Evolutionary conservation across 352 stramenopile genomes (phyloP).

Genomic region (Globisporangium megalacanthum): DNA sequence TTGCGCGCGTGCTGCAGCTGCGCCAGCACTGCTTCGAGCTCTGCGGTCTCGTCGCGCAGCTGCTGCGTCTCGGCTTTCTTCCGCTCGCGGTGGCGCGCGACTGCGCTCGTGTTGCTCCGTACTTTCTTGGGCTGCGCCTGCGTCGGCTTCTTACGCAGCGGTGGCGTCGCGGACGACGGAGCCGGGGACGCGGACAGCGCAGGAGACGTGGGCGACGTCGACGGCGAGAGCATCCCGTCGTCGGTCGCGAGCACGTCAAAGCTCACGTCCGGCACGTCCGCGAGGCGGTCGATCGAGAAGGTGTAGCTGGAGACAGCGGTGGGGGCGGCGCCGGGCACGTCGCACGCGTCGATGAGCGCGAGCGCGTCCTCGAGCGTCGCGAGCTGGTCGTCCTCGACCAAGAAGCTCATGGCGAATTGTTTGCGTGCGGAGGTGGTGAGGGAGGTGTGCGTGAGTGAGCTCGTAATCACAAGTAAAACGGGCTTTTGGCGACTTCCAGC

Average conservation of each 20-base stretch:
- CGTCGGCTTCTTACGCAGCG: not conserved
- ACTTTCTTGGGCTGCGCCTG: not conserved
- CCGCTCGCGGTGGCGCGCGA: slow-evolving; percentile 11
- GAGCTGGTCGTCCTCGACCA: slow-evolving; percentile 15
- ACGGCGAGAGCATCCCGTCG: too few species aligned
- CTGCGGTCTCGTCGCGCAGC: slow-evolving; percentile 5
- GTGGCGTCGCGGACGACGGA: too few species aligned
- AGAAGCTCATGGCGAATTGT: slow-evolving; percentile 12
- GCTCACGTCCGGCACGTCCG: too few species aligned
- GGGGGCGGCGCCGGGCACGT: not conserved
- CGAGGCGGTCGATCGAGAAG: not conserved
- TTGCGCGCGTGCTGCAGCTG: slow-evolving; percentile 3
- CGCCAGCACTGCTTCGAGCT: slow-evolving; percentile 9
- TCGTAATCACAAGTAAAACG: too few species aligned
- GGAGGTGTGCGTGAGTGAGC: not conserved
- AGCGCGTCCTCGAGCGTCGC: slow-evolving; percentile 18
- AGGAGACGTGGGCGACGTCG: too few species aligned
- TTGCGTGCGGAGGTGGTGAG: too few species aligned
- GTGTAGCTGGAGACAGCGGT: not conserved
- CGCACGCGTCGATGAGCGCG: slow-evolving; percentile 16
- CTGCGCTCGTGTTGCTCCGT: slow-evolving; percentile 10
- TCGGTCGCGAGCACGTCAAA: too few species aligned
- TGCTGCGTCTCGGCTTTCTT: slow-evolving; percentile 8
- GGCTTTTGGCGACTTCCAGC: too few species aligned
- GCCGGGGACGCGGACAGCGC: too few species aligned